Evolutionary conservation across 164 flowering plant species (phyloP).

Genomic region (Hamamelis virginiana): DNA sequence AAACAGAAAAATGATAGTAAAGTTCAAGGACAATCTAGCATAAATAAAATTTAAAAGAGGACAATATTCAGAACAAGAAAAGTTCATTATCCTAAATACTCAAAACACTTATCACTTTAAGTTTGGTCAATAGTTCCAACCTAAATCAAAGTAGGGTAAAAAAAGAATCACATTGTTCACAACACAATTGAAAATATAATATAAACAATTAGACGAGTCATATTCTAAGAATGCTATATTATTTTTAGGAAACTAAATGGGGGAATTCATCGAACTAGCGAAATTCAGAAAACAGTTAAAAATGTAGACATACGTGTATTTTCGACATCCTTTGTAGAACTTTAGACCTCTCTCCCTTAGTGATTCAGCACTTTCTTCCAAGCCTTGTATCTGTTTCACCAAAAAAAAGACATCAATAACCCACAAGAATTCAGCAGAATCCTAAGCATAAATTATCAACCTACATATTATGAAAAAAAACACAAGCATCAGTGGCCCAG

Average conservation of each 20-base stretch:
- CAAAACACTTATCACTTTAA: neutral
- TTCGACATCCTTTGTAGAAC: slow-evolving; percentile 94
- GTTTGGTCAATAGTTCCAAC: neutral
- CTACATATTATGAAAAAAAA: neutral
- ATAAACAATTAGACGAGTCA: neutral
- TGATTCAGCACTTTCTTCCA: slow-evolving; percentile 86
- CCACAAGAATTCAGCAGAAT: neutral
- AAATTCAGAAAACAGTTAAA: neutral
- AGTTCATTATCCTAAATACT: neutral
- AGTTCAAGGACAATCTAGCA: too few relatives aligned
- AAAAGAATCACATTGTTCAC: neutral
- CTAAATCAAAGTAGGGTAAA: neutral
- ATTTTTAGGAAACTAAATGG: neutral
- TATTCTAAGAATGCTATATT: neutral
- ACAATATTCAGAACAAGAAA: too few relatives aligned
- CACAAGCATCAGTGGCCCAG: neutral
- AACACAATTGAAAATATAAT: neutral
- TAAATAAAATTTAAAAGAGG: neutral
- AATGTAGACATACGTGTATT: slow-evolving; percentile 73
- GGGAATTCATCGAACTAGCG: neutral
- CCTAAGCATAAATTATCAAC: neutral
- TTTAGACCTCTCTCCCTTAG: slow-evolving; percentile 78
- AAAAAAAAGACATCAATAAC: slow-evolving; percentile 8
- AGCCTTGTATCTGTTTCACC: slow-evolving; percentile 62
- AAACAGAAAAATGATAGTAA: too few relatives aligned